phyloP scores from a whole-genome alignment of 495 filamentous ascomycete species.

The Neurospora sp. region DNA sequence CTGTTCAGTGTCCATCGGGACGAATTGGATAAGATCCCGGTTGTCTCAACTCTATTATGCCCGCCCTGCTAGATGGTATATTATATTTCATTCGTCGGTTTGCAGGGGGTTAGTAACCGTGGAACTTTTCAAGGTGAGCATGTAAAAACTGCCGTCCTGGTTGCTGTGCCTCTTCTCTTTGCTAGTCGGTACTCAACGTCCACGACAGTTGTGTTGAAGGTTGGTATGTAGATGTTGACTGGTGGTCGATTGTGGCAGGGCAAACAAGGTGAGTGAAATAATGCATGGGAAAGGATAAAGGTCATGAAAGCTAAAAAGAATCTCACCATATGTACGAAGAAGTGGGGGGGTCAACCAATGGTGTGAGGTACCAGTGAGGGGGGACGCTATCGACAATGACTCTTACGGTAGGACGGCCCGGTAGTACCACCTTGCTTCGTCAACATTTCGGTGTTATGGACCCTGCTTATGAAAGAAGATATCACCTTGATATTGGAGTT shows the following conservation, averaged over 20 bases:
- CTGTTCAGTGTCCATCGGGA: not conserved
- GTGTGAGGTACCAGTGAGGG: not conserved
- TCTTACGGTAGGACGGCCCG: not conserved
- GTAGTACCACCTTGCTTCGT: not conserved
- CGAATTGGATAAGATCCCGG: not conserved
- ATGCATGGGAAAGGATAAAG: not conserved
- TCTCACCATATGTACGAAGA: not conserved
- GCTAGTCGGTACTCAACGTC: not conserved
- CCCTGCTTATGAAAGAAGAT: not conserved
- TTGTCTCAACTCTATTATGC: not conserved
- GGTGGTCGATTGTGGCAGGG: not conserved
- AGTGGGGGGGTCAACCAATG: not conserved
- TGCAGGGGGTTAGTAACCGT: not conserved
- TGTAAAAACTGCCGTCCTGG: not conserved
- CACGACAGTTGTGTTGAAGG: not conserved
- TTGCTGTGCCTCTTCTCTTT: not conserved
- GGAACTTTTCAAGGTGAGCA: not conserved
- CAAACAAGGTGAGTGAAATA: not conserved
- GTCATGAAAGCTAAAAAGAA: not conserved
- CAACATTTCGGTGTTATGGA: not conserved
- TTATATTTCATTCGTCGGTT: not conserved
- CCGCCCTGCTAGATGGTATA: not conserved
- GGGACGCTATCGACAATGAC: not conserved
- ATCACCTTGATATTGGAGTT: not conserved
- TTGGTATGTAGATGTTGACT: not conserved